Percentiles rank a stretch among this genome's conserved stretches.
Evolutionary conservation across 1,284 basidiomycete species (phyloP).

Genomic region (Moesziomyces parantarcticus): DNA sequence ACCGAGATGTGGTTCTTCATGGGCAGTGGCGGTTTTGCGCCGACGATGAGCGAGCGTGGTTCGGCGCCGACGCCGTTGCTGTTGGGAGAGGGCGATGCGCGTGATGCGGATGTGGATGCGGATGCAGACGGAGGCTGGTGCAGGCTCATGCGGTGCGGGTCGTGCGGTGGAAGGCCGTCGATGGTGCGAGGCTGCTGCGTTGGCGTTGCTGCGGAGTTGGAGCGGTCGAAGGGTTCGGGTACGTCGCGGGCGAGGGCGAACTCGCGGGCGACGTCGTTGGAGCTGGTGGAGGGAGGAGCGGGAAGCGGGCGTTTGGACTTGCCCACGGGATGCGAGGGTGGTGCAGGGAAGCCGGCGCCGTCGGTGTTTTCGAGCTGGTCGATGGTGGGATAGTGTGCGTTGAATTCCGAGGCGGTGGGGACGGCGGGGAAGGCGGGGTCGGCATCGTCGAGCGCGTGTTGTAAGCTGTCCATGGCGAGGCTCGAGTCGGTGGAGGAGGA

Average conservation of each 20-base stretch:
- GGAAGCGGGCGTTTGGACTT: constrained; percentile 43
- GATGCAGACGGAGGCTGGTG: constrained; percentile 9
- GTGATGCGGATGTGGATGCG: constrained; percentile 5
- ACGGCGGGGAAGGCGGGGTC: constrained; percentile 28
- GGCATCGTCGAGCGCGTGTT: constrained; percentile 10
- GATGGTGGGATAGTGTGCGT: constrained; percentile 50
- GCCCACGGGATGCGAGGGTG: constrained; percentile 44
- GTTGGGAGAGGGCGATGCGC: constrained; percentile 23
- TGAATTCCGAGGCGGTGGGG: constrained; percentile 51
- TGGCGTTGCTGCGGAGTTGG: constrained; percentile 6
- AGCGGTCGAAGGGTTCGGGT: constrained; percentile 42
- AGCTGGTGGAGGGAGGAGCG: constrained; percentile 36
- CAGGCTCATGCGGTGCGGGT: constrained; percentile 24
- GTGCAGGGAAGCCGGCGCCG: constrained; percentile 30
- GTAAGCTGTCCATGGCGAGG: constrained; percentile 30
- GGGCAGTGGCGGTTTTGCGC: constrained; percentile 50
- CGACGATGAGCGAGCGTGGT: constrained; percentile 36
- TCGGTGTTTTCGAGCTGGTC: constrained; percentile 51
- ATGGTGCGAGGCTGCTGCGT: constrained; percentile 10
- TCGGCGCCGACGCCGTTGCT: constrained; percentile 8
- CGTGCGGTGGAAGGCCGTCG: constrained; percentile 36
- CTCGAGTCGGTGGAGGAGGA: constrained; percentile 8
- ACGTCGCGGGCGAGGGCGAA: constrained; percentile 48
- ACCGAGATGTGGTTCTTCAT: constrained; percentile 52
- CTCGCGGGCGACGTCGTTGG: constrained; percentile 40